Evolutionary conservation across 441 rosid species (phyloP).

Genomic region (Adansonia gregorii): DNA sequence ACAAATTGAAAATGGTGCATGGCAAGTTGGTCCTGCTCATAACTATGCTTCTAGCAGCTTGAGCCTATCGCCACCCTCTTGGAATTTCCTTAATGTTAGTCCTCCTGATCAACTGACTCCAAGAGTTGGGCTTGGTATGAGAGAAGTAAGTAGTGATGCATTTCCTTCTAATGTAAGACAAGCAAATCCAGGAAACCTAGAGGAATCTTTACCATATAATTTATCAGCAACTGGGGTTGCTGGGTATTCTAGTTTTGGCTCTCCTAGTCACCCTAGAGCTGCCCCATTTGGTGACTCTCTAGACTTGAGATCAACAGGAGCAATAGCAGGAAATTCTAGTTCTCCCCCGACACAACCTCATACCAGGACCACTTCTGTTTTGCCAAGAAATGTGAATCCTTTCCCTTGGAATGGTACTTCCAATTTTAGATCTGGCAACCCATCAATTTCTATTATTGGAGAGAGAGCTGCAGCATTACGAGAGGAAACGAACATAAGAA

Average conservation of each 20-base stretch:
- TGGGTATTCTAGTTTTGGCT: constrained; percentile 43
- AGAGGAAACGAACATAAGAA: constrained; percentile 56
- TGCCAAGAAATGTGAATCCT: constrained; percentile 49
- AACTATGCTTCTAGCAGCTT: constrained; percentile 61
- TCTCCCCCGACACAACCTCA: constrained; percentile 42
- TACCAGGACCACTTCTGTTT: constrained; percentile 35
- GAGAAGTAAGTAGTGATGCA: constrained; percentile 48
- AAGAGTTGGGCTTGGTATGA: constrained; percentile 53
- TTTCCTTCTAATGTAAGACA: constrained; percentile 58
- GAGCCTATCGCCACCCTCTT: constrained; percentile 59
- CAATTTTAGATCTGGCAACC: constrained; percentile 49
- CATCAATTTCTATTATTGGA: constrained; percentile 43
- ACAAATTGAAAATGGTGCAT: constrained; percentile 50
- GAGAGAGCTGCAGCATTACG: constrained; percentile 50
- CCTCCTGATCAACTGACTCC: constrained; percentile 50
- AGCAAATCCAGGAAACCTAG: constrained; percentile 51
- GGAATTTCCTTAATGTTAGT: constrained; percentile 43
- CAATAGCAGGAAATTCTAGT: constrained; percentile 36
- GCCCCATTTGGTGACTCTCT: constrained; percentile 46
- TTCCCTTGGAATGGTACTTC: constrained; percentile 57
- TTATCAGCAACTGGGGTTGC: constrained; percentile 48
- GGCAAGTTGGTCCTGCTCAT: constrained; percentile 41
- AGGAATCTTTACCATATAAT: constrained; percentile 53
- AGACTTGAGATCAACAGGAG: constrained; percentile 50
- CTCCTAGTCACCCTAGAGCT: constrained; percentile 47